Conservation (phyloP, 2,329 filamentous ascomycete species). For the Berkeleyomyces basicola region DNA sequence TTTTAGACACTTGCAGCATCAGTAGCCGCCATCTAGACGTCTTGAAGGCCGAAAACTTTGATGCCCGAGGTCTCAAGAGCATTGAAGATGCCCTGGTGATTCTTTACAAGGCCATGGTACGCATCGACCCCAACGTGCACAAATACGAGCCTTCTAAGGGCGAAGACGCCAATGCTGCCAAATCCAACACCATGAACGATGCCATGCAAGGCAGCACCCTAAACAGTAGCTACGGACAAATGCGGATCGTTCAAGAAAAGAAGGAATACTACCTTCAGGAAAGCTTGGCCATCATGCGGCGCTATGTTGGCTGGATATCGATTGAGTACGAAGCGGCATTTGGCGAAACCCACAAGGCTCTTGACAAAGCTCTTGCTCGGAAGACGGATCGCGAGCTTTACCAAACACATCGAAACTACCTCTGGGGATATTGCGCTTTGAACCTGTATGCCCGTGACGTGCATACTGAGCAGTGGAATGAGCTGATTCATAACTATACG, state of each 20-base stretch:
- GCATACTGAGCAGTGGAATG: constrained; percentile 66
- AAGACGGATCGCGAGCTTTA: constrained; percentile 66
- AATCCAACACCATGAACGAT: constrained; percentile 10
- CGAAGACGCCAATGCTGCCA: constrained; percentile 21
- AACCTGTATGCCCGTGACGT: constrained; percentile 80
- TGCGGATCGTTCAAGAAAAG: constrained; percentile 90
- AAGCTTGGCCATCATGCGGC: constrained; percentile 57
- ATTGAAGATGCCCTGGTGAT: constrained; percentile 64
- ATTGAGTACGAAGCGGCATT: constrained; percentile 64
- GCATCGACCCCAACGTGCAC: constrained; percentile 72
- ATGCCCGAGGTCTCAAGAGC: constrained; percentile 55
- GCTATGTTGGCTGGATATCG: constrained; percentile 68
- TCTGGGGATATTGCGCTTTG: constrained; percentile 81
- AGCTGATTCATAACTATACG: constrained; percentile 65
- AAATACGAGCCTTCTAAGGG: constrained; percentile 31
- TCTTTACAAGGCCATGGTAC: constrained; percentile 82
- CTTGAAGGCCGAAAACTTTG: constrained; percentile 56
- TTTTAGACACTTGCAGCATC: constrained; percentile 86
- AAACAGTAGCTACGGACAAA: constrained; percentile 64
- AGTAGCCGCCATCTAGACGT: constrained; percentile 49
- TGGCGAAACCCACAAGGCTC: constrained; percentile 47
- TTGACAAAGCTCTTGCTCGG: constrained; percentile 42
- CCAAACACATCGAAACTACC: constrained; percentile 45
- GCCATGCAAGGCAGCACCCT: constrained; percentile 34
- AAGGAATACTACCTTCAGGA: constrained; percentile 74